Conservation (phyloP, 2,329 filamentous ascomycete species). For the Nothomitra cinnamomea region DNA sequence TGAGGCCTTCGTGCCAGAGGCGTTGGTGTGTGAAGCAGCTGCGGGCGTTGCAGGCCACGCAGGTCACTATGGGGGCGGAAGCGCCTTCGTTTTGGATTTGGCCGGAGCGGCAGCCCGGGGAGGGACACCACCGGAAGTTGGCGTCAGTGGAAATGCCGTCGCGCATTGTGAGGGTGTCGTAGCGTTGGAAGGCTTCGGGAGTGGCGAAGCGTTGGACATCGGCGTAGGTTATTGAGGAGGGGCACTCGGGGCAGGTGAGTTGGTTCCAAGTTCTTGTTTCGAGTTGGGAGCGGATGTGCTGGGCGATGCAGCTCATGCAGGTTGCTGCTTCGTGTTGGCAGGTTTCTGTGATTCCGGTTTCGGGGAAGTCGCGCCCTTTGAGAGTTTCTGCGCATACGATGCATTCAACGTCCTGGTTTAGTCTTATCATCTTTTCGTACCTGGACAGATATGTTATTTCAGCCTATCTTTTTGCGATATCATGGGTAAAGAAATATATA, state of each 20-base stretch:
- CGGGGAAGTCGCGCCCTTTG: background rate
- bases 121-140: constrained; percentile 13
- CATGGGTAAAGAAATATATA: too few relatives aligned
- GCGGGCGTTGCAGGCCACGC: constrained; percentile 15
- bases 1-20: constrained; percentile 17
- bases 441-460: background rate
- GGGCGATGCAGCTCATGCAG: background rate
- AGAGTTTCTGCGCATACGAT: constrained; percentile 1
- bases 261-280: background rate
- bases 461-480: background rate
- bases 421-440: background rate
- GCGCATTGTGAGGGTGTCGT: background rate
- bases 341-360: background rate
- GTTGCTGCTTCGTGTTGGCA: background rate
- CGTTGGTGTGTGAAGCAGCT: constrained; percentile 18
- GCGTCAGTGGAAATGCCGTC: constrained; percentile 3
- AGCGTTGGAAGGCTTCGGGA: background rate
- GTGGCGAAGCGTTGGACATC: background rate
- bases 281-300: background rate
- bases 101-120: constrained; percentile 11
- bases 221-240: background rate
- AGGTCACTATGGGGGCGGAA: constrained; percentile 15
- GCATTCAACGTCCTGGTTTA: background rate
- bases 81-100: constrained; percentile 12
- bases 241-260: constrained; percentile 1